Percentiles rank a stretch among this genome's conserved stretches.
These are phyloP conservation scores for Bolboschoenoplectus hybrid DNA, from an alignment of 202 grass and related monocot species.

Conservation along the genomic window DNA sequence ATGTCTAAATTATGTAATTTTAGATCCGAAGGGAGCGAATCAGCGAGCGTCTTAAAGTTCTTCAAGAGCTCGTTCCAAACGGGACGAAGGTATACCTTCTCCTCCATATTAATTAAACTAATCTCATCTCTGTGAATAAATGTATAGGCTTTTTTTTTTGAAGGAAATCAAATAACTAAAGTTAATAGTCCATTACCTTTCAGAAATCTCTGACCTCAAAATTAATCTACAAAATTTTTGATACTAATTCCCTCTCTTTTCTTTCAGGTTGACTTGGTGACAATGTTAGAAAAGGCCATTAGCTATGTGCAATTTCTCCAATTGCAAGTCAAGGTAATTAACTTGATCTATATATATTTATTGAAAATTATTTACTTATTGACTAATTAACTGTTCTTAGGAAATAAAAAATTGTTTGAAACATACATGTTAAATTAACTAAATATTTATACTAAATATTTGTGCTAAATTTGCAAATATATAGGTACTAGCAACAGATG, in stretches of 20 bases:
- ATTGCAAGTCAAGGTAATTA: slow-evolving; percentile 80
- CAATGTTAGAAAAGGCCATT: slow-evolving; percentile 94
- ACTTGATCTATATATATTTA: too few species aligned
- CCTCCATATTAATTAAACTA: slow-evolving; percentile 1
- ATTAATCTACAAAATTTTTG: neutral
- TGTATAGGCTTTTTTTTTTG: neutral
- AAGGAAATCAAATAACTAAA: neutral
- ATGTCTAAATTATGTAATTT: slow-evolving; percentile 20
- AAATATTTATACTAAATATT: neutral
- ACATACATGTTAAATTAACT: neutral
- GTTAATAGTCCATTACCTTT: neutral
- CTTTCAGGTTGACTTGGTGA: slow-evolving; percentile 72
- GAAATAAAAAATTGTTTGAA: neutral
- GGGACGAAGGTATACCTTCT: slow-evolving; percentile 56
- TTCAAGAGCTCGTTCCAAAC: slow-evolving; percentile 91
- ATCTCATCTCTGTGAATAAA: neutral
- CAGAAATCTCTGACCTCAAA: neutral
- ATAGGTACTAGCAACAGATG: slow-evolving; percentile 76
- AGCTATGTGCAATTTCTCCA: slow-evolving; percentile 93
- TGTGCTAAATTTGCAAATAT: neutral
- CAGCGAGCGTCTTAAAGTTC: slow-evolving; percentile 68
- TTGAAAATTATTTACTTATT: neutral
- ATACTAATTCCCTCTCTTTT: neutral
- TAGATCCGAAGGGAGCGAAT: slow-evolving; percentile 86
- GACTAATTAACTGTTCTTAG: neutral